Conservation (phyloP, 2,329 filamentous ascomycete species). For the Microcyclospora pomicola region DNA sequence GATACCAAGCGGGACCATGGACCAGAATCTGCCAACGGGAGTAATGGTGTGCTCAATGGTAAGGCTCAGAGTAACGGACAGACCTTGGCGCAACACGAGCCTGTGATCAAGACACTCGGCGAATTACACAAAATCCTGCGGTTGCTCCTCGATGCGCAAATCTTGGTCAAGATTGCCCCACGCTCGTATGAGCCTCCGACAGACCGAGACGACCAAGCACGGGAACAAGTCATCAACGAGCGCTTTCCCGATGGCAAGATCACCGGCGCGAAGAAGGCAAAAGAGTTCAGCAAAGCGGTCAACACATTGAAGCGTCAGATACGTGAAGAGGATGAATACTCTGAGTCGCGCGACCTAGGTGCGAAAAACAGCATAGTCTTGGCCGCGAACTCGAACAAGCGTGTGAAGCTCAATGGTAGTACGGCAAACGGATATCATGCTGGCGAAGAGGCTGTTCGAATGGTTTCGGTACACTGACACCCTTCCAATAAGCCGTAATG, state of each 20-base stretch:
- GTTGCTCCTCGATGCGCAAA: conserved; percentile 46
- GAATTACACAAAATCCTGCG: conserved; percentile 33
- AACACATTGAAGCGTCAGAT: conserved; percentile 41
- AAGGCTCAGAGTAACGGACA: conserved; percentile 1
- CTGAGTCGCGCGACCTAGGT: conserved; percentile 14
- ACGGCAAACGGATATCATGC: conserved; percentile 17
- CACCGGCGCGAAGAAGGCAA: conserved; percentile 52
- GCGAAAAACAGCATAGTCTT: conserved; percentile 11
- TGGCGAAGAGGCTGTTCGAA: conserved; percentile 14
- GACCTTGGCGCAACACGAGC: conserved; percentile 1
- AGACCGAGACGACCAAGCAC: conserved; percentile 44
- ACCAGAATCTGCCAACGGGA: conserved; percentile 11
- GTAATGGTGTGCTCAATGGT: conserved; percentile 11
- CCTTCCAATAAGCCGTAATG: conserved; percentile 12
- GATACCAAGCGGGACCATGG: conserved; percentile 19
- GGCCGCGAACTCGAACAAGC: conserved; percentile 13
- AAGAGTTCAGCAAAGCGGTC: conserved; percentile 46
- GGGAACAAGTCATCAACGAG: conserved; percentile 45
- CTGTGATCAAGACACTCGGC: conserved; percentile 22
- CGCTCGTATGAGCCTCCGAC: conserved; percentile 40
- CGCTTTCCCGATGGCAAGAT: conserved; percentile 38
- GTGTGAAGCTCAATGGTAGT: conserved; percentile 20
- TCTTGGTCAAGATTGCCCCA: conserved; percentile 49
- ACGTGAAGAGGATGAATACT: conserved; percentile 28
- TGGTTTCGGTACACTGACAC: conserved; percentile 22